Evolutionary conservation across 176 grass and related monocot species (phyloP).

Genomic region (Saccharum spontaneum): DNA sequence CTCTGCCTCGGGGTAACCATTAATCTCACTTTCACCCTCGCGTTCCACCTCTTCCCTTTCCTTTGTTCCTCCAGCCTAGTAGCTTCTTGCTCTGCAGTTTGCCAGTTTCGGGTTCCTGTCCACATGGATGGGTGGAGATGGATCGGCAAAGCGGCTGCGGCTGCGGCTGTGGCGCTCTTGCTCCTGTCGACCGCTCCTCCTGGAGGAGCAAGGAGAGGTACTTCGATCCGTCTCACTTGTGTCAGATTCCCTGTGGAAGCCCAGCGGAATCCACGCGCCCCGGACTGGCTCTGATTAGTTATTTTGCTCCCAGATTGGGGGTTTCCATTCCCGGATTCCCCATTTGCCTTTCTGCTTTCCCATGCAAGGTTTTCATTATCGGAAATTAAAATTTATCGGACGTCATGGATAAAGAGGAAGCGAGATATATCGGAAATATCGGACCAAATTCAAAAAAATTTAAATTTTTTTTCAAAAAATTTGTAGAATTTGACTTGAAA

Average conservation of each 20-base stretch:
- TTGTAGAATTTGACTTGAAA: no score
- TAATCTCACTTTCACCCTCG: neutral
- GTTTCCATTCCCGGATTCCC: neutral
- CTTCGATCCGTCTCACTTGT: neutral
- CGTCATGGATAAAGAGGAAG: no score
- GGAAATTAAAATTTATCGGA: no score
- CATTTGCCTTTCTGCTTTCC: neutral
- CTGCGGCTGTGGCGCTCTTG: slow-evolving; percentile 1
- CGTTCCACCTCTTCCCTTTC: no score
- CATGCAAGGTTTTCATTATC: no score
- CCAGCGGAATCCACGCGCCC: neutral
- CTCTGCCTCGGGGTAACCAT: neutral
- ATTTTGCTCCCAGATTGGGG: neutral
- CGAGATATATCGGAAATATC: no score
- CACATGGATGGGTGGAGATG: slow-evolving; percentile 4
- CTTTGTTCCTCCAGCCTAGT: neutral
- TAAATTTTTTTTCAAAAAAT: no score
- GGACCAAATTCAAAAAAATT: no score
- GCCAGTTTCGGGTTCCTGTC: neutral
- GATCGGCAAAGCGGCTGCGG: neutral
- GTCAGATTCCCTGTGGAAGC: neutral
- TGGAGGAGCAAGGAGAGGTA: slow-evolving; percentile 25
- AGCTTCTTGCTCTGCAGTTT: neutral
- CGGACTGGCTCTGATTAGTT: neutral
- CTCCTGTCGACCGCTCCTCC: slow-evolving; percentile 11